These are phyloP conservation scores for Saccharomycopsis amapae DNA, from an alignment of 805 yeast genomes.

Conservation along the genomic window DNA sequence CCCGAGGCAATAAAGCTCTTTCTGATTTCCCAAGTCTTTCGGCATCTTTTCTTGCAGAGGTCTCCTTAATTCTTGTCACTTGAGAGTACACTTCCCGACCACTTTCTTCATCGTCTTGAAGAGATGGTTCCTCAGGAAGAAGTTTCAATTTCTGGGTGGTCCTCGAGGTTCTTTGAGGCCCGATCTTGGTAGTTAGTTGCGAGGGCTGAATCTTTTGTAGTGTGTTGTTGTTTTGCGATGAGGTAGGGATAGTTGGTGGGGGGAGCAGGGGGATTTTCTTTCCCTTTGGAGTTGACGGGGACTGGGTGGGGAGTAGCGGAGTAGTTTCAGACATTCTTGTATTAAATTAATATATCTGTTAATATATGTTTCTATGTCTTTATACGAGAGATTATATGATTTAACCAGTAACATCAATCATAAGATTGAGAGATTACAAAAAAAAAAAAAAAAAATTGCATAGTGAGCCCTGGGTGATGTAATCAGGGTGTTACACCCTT, in stretches of 20 bases:
- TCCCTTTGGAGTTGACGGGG: too few species aligned
- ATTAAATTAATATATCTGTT: too few species aligned
- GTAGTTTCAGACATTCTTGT: too few species aligned
- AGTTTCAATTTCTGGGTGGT: conserved; percentile 67
- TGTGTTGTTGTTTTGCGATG: not conserved
- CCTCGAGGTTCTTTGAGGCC: conserved; percentile 68
- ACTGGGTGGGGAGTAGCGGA: too few species aligned
- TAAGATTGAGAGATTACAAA: too few species aligned
- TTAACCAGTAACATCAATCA: too few species aligned
- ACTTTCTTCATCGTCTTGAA: conserved; percentile 27
- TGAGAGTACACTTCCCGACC: conserved; percentile 70
- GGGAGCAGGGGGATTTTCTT: too few species aligned
- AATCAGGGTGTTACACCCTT: too few species aligned
- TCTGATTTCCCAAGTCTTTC: conserved; percentile 76
- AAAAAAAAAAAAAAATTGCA: too few species aligned
- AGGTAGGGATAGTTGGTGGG: not conserved
- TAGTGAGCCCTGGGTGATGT: too few species aligned
- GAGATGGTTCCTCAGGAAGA: conserved; percentile 51
- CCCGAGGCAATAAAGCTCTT: conserved; percentile 80
- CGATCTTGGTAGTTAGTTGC: conserved; percentile 37
- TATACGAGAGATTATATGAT: too few species aligned
- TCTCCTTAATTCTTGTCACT: conserved; percentile 73
- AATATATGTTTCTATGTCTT: too few species aligned
- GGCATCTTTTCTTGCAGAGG: conserved; percentile 88
- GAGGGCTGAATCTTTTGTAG: not conserved